Evolutionary conservation across 164 flowering plant genomes (phyloP).

Genomic region (Aristolochia californica): DNA sequence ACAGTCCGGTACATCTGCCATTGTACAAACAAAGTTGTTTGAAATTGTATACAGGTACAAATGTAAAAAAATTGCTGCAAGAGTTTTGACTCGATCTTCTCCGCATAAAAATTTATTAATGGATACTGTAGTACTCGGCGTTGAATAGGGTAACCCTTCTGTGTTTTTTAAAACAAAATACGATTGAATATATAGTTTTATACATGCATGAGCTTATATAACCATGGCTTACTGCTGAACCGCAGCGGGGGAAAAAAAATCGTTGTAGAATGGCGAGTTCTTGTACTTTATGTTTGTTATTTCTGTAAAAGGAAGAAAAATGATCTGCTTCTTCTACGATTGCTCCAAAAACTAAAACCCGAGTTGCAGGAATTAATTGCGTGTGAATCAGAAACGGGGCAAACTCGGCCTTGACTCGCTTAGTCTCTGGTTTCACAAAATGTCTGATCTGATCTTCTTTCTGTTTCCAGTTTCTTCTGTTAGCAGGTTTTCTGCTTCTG

Average conservation of each 20-base stretch:
- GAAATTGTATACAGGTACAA: not conserved
- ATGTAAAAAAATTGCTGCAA: not conserved
- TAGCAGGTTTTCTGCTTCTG: not conserved
- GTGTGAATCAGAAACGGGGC: too few species aligned
- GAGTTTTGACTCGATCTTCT: too few species aligned
- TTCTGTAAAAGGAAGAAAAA: too few species aligned
- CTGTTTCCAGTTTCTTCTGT: not conserved
- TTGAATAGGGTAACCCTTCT: too few species aligned
- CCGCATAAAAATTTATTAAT: too few species aligned
- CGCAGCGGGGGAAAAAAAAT: not conserved
- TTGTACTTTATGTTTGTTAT: not conserved
- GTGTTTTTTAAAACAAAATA: too few species aligned
- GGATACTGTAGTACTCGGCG: too few species aligned
- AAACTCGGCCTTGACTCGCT: not conserved
- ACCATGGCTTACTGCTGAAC: not conserved
- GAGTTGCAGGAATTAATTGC: too few species aligned
- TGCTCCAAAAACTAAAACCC: too few species aligned
- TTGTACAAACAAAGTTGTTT: slow-evolving; percentile 1
- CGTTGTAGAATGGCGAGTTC: slow-evolving; percentile 3
- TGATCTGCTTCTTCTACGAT: too few species aligned
- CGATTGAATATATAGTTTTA: too few species aligned
- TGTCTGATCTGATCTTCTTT: not conserved
- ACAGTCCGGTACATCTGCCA: slow-evolving; percentile 95
- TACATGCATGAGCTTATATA: not conserved
- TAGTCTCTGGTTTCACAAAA: not conserved